Percentiles rank a stretch among this genome's conserved stretches.
These are phyloP conservation scores for Colletotrichum ledebouriae DNA, from an alignment of 2,329 filamentous ascomycete genomes.

Conservation along the genomic window DNA sequence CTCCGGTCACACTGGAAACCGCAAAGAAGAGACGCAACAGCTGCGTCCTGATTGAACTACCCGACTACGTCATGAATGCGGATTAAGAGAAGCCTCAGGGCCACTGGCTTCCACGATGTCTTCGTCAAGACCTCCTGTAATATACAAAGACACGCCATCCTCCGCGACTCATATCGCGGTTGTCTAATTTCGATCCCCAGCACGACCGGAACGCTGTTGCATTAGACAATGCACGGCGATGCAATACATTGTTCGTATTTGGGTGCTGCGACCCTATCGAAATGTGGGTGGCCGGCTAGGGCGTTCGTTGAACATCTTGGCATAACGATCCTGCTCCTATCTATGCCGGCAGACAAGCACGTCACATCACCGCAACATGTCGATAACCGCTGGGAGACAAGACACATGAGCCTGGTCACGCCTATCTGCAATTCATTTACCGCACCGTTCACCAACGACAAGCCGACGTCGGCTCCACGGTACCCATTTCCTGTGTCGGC, in stretches of 20 bases:
- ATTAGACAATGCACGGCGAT: constrained; percentile 19
- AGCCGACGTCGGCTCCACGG: constrained; percentile 16
- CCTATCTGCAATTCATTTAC: constrained; percentile 11
- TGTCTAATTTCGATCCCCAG: constrained; percentile 6
- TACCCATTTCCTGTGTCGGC: constrained; percentile 17
- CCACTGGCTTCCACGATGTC: background rate
- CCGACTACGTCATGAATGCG: no score
- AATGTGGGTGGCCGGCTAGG: constrained; percentile 25
- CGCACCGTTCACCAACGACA: background rate
- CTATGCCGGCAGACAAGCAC: background rate
- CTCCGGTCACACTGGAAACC: constrained; percentile 19
- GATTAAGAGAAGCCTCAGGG: background rate
- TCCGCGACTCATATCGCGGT: constrained; percentile 2
- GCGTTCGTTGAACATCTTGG: constrained; percentile 19
- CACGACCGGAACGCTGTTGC: constrained; percentile 17
- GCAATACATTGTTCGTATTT: constrained; percentile 29
- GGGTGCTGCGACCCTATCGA: constrained; percentile 20
- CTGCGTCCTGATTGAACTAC: constrained; percentile 6
- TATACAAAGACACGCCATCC: constrained; percentile 5
- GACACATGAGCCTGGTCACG: background rate
- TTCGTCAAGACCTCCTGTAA: background rate
- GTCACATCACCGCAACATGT: constrained; percentile 9
- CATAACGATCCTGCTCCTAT: constrained; percentile 5
- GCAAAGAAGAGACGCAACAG: constrained; percentile 21
- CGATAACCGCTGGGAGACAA: background rate